Evolutionary conservation across 2,329 filamentous ascomycete genomes (phyloP), one percentile per base, ranked within the genome.

Genomic region (Pleochaeta shiraiana): DNA sequence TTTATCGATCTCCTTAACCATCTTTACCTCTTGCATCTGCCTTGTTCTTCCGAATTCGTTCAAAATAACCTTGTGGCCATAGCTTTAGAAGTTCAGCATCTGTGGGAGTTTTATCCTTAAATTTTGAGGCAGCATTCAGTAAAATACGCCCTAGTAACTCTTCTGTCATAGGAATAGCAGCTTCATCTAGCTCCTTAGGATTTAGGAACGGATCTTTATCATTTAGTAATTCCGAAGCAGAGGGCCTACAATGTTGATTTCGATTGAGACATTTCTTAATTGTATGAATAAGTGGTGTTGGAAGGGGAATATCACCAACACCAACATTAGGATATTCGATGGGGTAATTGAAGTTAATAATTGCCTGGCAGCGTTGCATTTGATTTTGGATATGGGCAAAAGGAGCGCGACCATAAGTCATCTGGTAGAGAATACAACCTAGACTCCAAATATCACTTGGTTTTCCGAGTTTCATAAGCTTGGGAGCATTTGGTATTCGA

Each of bases 391-490:
- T 95, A 72, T 97, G 91, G 16, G 86, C 90, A 72, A 98, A 98
- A 0, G 93, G 93, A 3, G 90, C 87, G n/a, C 86, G 81, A n/a
- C 93, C 93, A 72, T 98, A 98, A 0, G 92, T 88, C 88, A 98
- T 95, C 73, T 97, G 92, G 76, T 95, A 98, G 16, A 98, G 78
- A 67, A 98, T 97, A 72, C 93, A 98, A 21, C 93, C 93, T 16
- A 98, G 76, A 73, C 87, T 92, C 93, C 93, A 98, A 21, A 98
- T 85, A 74, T 98, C 93, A 69, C 87, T 93, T 6, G 93, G 89
- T 72, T 97, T 97, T 66, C 93, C 95, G 6, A 98, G 79, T 73
- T 95, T 95, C 85, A 96, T 93, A 66, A 96, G 79, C 74, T 91
- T 95, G 16, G 83, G 80, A 26, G 70, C 70, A 69, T 70, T 72